Evolutionary conservation across 1,284 basidiomycete species (phyloP), one percentile per base, ranked within the genome.

Genomic region (Earliella scabrosa): DNA sequence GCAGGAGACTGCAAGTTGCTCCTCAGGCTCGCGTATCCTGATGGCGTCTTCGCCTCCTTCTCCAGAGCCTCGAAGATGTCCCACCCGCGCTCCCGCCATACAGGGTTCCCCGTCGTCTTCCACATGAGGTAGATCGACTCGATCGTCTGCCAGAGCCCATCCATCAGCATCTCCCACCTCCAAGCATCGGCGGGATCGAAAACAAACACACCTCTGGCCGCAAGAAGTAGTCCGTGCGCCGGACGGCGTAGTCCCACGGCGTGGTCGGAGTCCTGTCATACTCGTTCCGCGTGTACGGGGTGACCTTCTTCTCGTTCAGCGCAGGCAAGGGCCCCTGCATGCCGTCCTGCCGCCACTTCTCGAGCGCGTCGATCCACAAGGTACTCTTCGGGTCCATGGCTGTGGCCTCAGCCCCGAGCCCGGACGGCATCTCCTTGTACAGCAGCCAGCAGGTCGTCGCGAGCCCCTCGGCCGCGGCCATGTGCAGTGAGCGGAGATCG

Each of bases 51-150:
- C 38, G 85, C 69, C 60, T 82, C 73, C 58, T 75, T 78, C 68
- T 90, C 81, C 46, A 94, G 84, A 1, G 88, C 82, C 63, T 85
- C 72, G 68, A 92, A 93, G 29, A 93, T 82, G 45, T 69, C 74
- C 90, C 90, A 93, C 1, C 91, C 92, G 53, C 86, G 81, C 57
- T 93, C 83, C 40, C 90, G 75, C 90, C 90, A 92, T 44, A 77
- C 79, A 16, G 71, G 68, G 54, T 92, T 82, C 0, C 85, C 82
- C 2, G 90, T 92, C 16, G 82, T 83, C 40, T 82, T 77, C 86
- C 87, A 92, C 62, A 91, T 71, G 27, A 88, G 69, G 66, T 85
- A 90, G 56, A 89, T 75, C 32, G 81, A 85, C 63, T 90, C 88
- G 6, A 89, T 67, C 6, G 88, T 80, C 88, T 91, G 56, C 14